Evolutionary conservation across 306 rosid genomes (phyloP).

Genomic region (Begonia masoniana): DNA sequence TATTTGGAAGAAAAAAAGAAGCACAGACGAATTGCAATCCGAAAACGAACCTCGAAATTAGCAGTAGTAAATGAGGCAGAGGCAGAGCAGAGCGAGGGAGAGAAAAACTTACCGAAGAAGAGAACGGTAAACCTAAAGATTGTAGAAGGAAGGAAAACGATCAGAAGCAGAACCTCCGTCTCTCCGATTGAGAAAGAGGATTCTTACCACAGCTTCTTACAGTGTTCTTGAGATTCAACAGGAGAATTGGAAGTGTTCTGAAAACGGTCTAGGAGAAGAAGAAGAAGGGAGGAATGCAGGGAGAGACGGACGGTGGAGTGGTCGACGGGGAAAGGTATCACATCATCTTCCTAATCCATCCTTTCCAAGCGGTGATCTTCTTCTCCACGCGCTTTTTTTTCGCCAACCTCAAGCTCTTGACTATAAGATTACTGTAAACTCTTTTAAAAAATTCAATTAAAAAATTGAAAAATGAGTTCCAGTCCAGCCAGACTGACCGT

Average conservation of each 20-base stretch:
- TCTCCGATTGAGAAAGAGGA: conserved; percentile 7
- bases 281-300: conserved; percentile 5
- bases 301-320: conserved; percentile 22
- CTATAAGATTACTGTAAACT: too few relatives aligned
- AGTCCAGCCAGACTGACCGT: too few relatives aligned
- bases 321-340: conserved; percentile 24
- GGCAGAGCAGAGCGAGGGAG: conserved; percentile 4
- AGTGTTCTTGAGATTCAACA: too few relatives aligned
- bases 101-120: conserved; percentile 1
- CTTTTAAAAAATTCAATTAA: too few relatives aligned
- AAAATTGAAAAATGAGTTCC: too few relatives aligned
- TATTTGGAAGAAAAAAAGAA: background rate
- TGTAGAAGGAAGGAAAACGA: conserved; percentile 11
- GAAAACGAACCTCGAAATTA: conserved; percentile 24
- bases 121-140: conserved; percentile 10
- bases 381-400: too few relatives aligned
- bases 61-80: background rate
- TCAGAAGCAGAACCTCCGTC: conserved; percentile 21
- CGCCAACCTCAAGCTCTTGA: too few relatives aligned
- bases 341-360: background rate
- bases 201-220: too few relatives aligned
- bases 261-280: too few relatives aligned
- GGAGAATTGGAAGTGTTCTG: too few relatives aligned
- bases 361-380: background rate
- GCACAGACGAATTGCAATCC: background rate